A percentile compares a stretch with the other conserved stretches of the same genome.
These are phyloP conservation scores for Daldinia bambusicola DNA, from an alignment of 495 filamentous ascomycete species.

Conservation along the genomic window DNA sequence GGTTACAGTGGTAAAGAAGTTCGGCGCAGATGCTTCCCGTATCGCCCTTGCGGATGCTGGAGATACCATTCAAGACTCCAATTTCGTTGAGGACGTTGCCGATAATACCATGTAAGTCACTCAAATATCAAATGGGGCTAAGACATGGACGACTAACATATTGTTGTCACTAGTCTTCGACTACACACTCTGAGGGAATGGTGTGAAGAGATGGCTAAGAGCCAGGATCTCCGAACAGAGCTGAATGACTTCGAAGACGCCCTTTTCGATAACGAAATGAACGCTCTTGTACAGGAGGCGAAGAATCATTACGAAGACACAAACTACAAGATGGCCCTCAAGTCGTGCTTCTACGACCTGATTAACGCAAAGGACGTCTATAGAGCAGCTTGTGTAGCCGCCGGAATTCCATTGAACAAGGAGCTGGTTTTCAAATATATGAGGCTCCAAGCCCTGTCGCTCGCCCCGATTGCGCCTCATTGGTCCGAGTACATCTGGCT, in stretches of 20 bases:
- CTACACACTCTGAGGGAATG: constrained; percentile 89
- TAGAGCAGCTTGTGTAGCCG: constrained; percentile 78
- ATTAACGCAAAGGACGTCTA: constrained; percentile 85
- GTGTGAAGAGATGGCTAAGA: constrained; percentile 84
- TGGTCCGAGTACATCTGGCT: constrained; percentile 95
- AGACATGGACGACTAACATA: constrained; percentile 4
- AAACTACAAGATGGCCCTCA: constrained; percentile 91
- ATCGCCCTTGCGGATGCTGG: constrained; percentile 95
- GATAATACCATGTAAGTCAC: constrained; percentile 75
- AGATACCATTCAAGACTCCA: constrained; percentile 94
- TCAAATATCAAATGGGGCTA: background rate
- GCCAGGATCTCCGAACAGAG: constrained; percentile 72
- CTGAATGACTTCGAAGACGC: constrained; percentile 84
- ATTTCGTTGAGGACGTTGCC: constrained; percentile 95
- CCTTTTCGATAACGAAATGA: constrained; percentile 94
- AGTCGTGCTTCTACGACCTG: constrained; percentile 90
- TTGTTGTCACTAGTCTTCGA: constrained; percentile 59
- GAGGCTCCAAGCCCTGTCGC: constrained; percentile 83
- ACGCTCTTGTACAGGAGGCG: constrained; percentile 79
- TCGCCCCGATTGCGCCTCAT: constrained; percentile 79
- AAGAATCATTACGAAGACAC: constrained; percentile 79
- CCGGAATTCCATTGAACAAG: constrained; percentile 84
- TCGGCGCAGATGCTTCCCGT: constrained; percentile 90
- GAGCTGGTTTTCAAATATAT: constrained; percentile 80
- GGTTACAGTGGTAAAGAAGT: constrained; percentile 76